phyloP scores from a whole-genome alignment of 345 rosid genomes.

The Populus nigra region DNA sequence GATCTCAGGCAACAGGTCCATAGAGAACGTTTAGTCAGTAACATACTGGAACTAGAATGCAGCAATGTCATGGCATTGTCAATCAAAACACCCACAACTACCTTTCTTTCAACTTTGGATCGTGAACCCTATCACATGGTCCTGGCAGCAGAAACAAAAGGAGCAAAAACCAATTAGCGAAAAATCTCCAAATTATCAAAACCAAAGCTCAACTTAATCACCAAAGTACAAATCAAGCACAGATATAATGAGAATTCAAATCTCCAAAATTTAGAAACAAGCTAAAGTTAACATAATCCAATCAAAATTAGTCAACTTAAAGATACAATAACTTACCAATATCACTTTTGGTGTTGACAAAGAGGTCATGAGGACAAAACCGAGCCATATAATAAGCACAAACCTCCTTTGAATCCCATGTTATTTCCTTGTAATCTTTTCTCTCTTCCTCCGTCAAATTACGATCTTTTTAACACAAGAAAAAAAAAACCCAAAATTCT shows the following conservation, averaged over 20 bases:
- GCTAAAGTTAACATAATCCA: neutral
- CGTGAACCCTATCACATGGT: conserved; percentile 85
- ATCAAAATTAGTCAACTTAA: neutral
- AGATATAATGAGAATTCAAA: neutral
- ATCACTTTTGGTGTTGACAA: conserved; percentile 94
- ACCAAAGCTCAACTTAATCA: neutral
- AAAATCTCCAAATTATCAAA: neutral
- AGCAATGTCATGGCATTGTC: neutral
- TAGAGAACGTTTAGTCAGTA: neutral
- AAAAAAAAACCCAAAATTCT: neutral
- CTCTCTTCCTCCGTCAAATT: conserved; percentile 85
- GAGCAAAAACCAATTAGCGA: conserved; percentile 9
- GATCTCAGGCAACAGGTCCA: neutral
- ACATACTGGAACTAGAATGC: neutral
- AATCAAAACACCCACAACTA: conserved; percentile 19
- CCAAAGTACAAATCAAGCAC: neutral
- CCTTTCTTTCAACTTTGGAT: conserved; percentile 93
- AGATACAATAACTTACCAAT: conserved; percentile 54
- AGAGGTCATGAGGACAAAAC: conserved; percentile 97
- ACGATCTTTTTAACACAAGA: conserved; percentile 49
- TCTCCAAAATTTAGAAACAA: neutral
- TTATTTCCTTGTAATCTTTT: conserved; percentile 74
- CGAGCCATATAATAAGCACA: conserved; percentile 93
- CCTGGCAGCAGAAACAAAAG: conserved; percentile 45
- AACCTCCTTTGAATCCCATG: conserved; percentile 94